Conservation (phyloP, 1,284 basidiomycete genomes). For the Taiwanofungus camphoratus region DNA sequence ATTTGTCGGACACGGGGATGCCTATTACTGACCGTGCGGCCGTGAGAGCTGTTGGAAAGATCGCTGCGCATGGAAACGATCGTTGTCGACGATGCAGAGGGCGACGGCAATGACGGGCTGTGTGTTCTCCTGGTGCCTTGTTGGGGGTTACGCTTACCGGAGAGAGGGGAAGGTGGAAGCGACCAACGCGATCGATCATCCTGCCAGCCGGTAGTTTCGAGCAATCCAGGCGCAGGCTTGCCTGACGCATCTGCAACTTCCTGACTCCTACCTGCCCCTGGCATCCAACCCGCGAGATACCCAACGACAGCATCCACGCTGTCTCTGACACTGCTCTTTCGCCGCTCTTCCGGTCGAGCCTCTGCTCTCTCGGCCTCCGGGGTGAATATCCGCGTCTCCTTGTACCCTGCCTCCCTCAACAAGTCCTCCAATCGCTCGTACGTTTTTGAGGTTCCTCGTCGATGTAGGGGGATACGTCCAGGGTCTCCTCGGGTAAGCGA, state of each 20-base stretch:
- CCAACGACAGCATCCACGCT: constrained; percentile 55
- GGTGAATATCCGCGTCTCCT: constrained; percentile 82
- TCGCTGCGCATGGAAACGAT: constrained; percentile 18
- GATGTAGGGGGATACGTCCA: constrained; percentile 61
- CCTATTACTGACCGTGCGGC: constrained; percentile 15
- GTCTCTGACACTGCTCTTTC: constrained; percentile 22
- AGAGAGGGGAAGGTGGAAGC: constrained; percentile 30
- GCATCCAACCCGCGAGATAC: constrained; percentile 53
- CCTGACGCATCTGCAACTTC: neutral
- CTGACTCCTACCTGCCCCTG: constrained; percentile 17
- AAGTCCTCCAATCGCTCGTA: constrained; percentile 82
- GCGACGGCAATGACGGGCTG: constrained; percentile 12
- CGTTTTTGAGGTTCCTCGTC: constrained; percentile 68
- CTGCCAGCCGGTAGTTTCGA: too few relatives aligned
- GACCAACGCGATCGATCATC: constrained; percentile 23
- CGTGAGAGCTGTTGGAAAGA: constrained; percentile 10
- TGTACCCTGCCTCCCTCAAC: constrained; percentile 80
- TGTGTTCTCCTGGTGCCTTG: constrained; percentile 3
- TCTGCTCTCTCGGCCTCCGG: constrained; percentile 63
- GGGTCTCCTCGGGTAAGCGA: constrained; percentile 34
- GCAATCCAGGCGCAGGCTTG: constrained; percentile 1
- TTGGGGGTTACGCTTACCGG: constrained; percentile 19
- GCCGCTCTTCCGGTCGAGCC: constrained; percentile 25
- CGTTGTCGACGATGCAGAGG: constrained; percentile 17
- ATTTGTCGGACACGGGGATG: constrained; percentile 13